Evolutionary conservation across 1,284 basidiomycete genomes (phyloP), one percentile per base, ranked within the genome.

Genomic region (Stereum hirsutum): DNA sequence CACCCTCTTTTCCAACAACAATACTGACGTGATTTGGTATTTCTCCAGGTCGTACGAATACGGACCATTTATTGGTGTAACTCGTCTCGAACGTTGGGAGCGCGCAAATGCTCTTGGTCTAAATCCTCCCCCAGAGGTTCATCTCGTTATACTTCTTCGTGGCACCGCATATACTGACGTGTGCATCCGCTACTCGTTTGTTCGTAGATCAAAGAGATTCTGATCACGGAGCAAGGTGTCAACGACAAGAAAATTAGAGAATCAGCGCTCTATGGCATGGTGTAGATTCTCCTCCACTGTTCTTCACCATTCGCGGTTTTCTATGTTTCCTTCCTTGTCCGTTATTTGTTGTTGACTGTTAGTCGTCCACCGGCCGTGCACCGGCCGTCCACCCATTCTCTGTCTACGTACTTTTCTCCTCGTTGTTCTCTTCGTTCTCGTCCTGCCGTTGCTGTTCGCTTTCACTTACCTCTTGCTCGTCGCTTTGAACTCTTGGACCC

Each of bases 81-180:
- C 81, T 11, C 77, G 93, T 34, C 65, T 96, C 20, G 80, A 93
- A 49, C 73, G 94, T 26, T 98, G 91, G 90, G 76, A 95, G 54
- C 72, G 94, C 31, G 94, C 94, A 0, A 59, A 83, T 36, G 72
- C 75, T 14, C 69, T 94, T 35, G 91, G 89, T 5, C 67, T 96
- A 19, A 72, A 87, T 42, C 94, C 94, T 14, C 93, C 94, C 1
- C 58, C 64, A 14, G 89, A 92, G 69, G 89, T 90, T 51, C 47
- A 74, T 62, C 27, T 32, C 1, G 7, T 15, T 33, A 4, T 21
- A 5, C 26, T 19, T 31, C 6, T 12, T 10, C 42, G 10, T 21
- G 38, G 12, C 28, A 24, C 2, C 28, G 32, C 24, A 19, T 28
- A 20, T 37, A 17, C 21, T 32, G 17, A 19, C 30, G 24, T 3